Evolutionary conservation across 306 rosid species (phyloP), one percentile per base, ranked within the genome.

Genomic region (Rosa chinensis): DNA sequence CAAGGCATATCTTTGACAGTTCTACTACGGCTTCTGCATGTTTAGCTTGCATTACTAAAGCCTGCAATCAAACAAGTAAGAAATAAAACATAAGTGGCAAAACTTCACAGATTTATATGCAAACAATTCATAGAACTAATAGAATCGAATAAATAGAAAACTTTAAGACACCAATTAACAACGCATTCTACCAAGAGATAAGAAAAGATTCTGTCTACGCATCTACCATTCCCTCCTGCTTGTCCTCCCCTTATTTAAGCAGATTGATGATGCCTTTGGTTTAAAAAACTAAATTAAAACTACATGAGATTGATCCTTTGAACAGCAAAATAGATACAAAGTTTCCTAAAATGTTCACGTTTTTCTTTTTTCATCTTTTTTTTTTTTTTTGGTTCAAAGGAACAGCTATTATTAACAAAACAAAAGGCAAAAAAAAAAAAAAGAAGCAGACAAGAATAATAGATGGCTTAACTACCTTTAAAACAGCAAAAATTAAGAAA

Each of bases 41-140:
- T 72, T 90, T 89, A 37, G 89, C 95, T 91, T 94, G 99, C 88
- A 94, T 89, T 83, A 89, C 92, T 83, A 87, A 76, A 77, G 99
- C 99, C 99, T 94, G 74, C 77, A 69, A 79, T 76, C 21, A 64
- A 72, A 78, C 18, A 25, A 74, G 76, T 55, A 21, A 11, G 73
- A 39, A 10, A 68, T 18, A 42, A 55, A 40, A 21, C 79, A 47
- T 21, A 23, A 45, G 43, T 28, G 66, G 37, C n/a, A 66, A 45
- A 14, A n/a, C 59, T 59, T 21, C 16, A 25, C 35, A 59, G 12
- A 23, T 59, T 4, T 59, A 59, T 12, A 62, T 12, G 37, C 32
- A 62, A 25, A 32, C 21, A 73, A 50, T 35, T 32, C 77, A 50
- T 12, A 14, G 2, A 35, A 39, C 48, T 18, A 42, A 53, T 32